phyloP scores from a whole-genome alignment of 257 asterid species.

The Nicotiana attenuata region DNA sequence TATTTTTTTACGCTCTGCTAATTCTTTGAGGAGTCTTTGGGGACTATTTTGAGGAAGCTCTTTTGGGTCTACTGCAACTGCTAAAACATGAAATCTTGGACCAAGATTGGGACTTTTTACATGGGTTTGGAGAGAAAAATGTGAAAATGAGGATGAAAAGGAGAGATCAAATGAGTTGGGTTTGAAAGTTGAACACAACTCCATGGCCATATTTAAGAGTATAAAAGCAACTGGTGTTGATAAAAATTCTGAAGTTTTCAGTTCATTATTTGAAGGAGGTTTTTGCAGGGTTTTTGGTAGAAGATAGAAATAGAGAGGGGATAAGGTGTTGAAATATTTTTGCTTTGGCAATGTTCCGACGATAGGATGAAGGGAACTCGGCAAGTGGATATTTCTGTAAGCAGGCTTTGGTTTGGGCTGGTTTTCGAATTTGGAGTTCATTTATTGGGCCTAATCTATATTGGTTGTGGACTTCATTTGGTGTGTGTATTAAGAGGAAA shows the following conservation, averaged over 20 bases:
- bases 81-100: constrained; percentile 30
- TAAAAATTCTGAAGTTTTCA: not conserved
- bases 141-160: constrained; percentile 61
- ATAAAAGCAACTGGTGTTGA: not conserved
- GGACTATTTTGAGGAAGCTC: constrained; percentile 95
- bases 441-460: no score
- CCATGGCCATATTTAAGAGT: constrained; percentile 36
- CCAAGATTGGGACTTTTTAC: constrained; percentile 32
- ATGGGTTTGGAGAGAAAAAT: constrained; percentile 54
- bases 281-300: constrained; percentile 44
- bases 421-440: no score
- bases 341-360: not conserved
- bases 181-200: constrained; percentile 56
- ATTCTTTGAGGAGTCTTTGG: constrained; percentile 79
- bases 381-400: not conserved
- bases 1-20: constrained; percentile 65
- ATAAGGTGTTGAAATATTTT: constrained; percentile 25
- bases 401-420: no score
- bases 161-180: constrained; percentile 54
- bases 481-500: no score
- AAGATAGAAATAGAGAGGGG: constrained; percentile 14
- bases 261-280: constrained; percentile 23
- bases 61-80: constrained; percentile 71
- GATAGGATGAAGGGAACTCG: not conserved
- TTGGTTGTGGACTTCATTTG: no score